A percentile compares a stretch with the other conserved stretches of the same genome.
Conservation (phyloP, 1,139 yeast genomes). For the Nakaseomyces kungkrabaensis region DNA sequence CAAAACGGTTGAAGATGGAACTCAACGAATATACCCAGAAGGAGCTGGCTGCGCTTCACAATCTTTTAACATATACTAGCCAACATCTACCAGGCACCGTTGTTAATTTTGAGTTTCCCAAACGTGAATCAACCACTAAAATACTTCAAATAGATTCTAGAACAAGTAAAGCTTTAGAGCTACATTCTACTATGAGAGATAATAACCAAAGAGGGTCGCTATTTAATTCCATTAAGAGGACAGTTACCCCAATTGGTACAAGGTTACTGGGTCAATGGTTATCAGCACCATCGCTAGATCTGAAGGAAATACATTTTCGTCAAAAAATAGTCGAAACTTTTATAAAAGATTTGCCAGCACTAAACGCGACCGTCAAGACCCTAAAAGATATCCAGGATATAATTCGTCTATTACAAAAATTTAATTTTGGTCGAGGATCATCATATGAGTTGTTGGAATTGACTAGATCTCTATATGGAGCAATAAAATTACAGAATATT, state of each 20-base stretch:
- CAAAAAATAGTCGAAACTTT: slow-evolving; percentile 55
- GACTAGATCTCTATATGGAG: slow-evolving; percentile 33
- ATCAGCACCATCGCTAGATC: slow-evolving; percentile 63
- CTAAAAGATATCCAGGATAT: slow-evolving; percentile 41
- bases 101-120: slow-evolving; percentile 44
- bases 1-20: slow-evolving; percentile 20
- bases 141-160: slow-evolving; percentile 73
- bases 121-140: slow-evolving; percentile 38
- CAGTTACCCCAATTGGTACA: slow-evolving; percentile 75
- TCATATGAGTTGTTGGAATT: slow-evolving; percentile 38
- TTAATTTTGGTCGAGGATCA: slow-evolving; percentile 37
- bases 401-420: slow-evolving; percentile 44
- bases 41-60: slow-evolving; percentile 45
- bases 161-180: slow-evolving; percentile 74
- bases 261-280: slow-evolving; percentile 73
- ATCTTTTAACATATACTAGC: slow-evolving; percentile 47
- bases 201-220: slow-evolving; percentile 59
- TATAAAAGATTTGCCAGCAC: slow-evolving; percentile 33
- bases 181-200: slow-evolving; percentile 49
- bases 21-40: slow-evolving; percentile 31
- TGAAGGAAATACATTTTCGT: slow-evolving; percentile 45
- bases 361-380: slow-evolving; percentile 28
- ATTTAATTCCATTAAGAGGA: slow-evolving; percentile 54
- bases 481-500: slow-evolving; percentile 10
- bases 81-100: slow-evolving; percentile 46